Conservation (phyloP, 352 stramenopile genomes). For the Globisporangium spinosum region DNA sequence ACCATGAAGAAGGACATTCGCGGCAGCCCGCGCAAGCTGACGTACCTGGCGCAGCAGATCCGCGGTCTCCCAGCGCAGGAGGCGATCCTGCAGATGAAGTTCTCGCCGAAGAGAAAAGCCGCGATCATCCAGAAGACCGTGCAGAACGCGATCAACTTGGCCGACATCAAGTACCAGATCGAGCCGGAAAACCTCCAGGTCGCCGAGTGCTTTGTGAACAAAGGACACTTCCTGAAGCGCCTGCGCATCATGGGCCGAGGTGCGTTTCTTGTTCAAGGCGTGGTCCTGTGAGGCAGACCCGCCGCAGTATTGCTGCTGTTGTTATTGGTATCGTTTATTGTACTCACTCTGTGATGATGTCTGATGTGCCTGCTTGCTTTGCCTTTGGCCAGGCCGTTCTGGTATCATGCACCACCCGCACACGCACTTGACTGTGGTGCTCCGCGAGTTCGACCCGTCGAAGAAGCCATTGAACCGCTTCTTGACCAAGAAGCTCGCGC, state of each 20-base stretch:
- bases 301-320: too few species aligned
- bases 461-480: constrained; percentile 75
- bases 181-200: constrained; percentile 82
- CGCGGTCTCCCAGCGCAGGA: constrained; percentile 69
- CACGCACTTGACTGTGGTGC: too few species aligned
- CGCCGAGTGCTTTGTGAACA: constrained; percentile 84
- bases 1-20: constrained; percentile 79
- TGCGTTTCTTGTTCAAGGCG: constrained; percentile 15
- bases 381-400: too few species aligned
- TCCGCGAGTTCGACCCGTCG: constrained; percentile 75
- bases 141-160: constrained; percentile 85
- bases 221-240: constrained; percentile 80
- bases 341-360: too few species aligned
- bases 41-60: constrained; percentile 82
- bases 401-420: too few species aligned
- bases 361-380: too few species aligned
- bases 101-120: constrained; percentile 83
- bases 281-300: too few species aligned
- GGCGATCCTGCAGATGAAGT: constrained; percentile 84
- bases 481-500: constrained; percentile 69
- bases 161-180: constrained; percentile 88
- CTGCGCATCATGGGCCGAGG: constrained; percentile 83
- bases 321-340: too few species aligned
- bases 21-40: constrained; percentile 76
- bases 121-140: constrained; percentile 82